A percentile compares a stretch with the other conserved stretches of the same genome.
Evolutionary conservation across 2,329 filamentous ascomycete species (phyloP).

Genomic region (Aspergillus hortae): DNA sequence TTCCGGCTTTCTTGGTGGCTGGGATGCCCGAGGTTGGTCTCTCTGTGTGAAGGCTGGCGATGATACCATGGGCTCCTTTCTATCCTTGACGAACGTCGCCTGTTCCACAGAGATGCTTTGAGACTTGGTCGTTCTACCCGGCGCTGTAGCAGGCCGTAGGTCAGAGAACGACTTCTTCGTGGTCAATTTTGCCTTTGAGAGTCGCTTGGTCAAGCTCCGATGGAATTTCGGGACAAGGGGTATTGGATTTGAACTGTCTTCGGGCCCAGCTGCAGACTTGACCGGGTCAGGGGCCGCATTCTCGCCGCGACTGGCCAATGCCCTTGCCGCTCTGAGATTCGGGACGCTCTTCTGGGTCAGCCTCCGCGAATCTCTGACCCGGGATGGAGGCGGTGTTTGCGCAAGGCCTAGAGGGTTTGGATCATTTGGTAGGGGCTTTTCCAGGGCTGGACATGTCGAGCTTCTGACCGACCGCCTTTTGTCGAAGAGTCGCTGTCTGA

Average conservation of each 20-base stretch:
- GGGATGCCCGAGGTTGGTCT: conserved; percentile 5
- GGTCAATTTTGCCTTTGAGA: conserved; percentile 21
- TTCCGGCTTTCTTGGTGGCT: conserved; percentile 16
- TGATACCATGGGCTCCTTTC: conserved; percentile 13
- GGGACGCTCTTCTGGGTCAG: conserved; percentile 15
- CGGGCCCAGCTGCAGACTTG: conserved; percentile 22
- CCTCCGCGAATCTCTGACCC: conserved; percentile 8
- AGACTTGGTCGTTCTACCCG: conserved; percentile 19
- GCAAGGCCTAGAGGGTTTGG: conserved; percentile 13
- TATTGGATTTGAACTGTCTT: conserved; percentile 9
- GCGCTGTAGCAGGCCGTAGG: conserved; percentile 25
- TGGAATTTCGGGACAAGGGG: conserved; percentile 14
- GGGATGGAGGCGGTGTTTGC: conserved; percentile 10
- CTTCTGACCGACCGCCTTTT: conserved; percentile 10
- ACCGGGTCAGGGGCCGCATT: conserved; percentile 14
- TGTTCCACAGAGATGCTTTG: conserved; percentile 27
- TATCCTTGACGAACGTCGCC: conserved; percentile 19
- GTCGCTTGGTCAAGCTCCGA: conserved; percentile 19
- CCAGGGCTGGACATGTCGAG: conserved; percentile 6
- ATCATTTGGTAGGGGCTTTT: conserved; percentile 32
- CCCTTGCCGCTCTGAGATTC: conserved; percentile 13
- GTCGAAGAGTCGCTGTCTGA: conserved; percentile 23
- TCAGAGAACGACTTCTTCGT: conserved; percentile 13
- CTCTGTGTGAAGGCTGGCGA: conserved; percentile 8
- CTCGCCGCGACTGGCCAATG: conserved; percentile 9